Conservation (phyloP, 805 yeast genomes). For the Brettanomyces nanus region DNA sequence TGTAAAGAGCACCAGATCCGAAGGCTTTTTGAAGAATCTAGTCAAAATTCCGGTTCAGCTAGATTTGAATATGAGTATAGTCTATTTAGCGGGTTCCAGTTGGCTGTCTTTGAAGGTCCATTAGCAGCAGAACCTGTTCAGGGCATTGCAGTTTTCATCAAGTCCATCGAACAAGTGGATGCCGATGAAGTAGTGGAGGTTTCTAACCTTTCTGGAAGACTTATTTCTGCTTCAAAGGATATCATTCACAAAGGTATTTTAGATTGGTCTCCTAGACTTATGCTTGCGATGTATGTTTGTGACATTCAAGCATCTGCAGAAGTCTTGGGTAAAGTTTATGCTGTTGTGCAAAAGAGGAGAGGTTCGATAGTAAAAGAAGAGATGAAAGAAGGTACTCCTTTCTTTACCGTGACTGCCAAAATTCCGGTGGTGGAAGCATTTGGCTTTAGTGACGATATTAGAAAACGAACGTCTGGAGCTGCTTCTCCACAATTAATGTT, state of each 20-base stretch:
- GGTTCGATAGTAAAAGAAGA: constrained; percentile 87
- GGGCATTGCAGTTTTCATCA: constrained; percentile 58
- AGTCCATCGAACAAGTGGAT: constrained; percentile 24
- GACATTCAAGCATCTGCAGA: constrained; percentile 94
- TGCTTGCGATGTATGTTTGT: constrained; percentile 89
- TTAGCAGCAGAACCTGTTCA: constrained; percentile 80
- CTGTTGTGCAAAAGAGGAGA: constrained; percentile 81
- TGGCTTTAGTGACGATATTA: constrained; percentile 91
- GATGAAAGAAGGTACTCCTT: constrained; percentile 97
- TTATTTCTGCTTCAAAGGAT: constrained; percentile 67
- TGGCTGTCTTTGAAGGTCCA: constrained; percentile 81
- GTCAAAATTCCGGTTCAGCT: not conserved
- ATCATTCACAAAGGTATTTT: constrained; percentile 61
- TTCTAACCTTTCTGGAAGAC: constrained; percentile 56
- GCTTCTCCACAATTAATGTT: constrained; percentile 94
- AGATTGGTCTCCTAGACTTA: constrained; percentile 81
- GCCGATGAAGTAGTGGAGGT: constrained; percentile 24
- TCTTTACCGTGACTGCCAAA: constrained; percentile 76
- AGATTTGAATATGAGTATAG: constrained; percentile 47
- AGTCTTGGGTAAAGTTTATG: constrained; percentile 90
- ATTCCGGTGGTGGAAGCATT: constrained; percentile 94
- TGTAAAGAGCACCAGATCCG: constrained; percentile 28
- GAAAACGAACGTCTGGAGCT: constrained; percentile 92
- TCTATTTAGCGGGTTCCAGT: constrained; percentile 74
- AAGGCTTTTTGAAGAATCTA: constrained; percentile 21